Conservation (phyloP, 2,329 filamentous ascomycete genomes). For the Nemania sp. region DNA sequence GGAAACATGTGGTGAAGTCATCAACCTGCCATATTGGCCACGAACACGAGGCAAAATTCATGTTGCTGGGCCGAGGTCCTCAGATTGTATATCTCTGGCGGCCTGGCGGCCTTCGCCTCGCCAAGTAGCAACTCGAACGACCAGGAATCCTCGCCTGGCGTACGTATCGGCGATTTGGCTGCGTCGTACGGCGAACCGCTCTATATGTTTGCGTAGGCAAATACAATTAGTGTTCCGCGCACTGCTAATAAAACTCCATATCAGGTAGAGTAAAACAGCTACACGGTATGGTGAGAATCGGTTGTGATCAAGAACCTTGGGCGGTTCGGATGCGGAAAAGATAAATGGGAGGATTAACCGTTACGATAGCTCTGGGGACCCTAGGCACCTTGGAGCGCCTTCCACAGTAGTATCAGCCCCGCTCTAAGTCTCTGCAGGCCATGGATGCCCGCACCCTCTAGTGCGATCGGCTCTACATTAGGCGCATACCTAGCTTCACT, state of each 20-base stretch:
- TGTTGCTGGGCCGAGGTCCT: conserved; percentile 30
- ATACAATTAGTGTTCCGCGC: conserved; percentile 4
- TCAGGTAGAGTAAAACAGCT: too few species aligned
- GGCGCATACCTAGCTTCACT: too few species aligned
- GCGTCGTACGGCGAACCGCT: not conserved
- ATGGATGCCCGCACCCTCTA: too few species aligned
- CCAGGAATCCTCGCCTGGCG: conserved; percentile 13
- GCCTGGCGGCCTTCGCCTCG: conserved; percentile 14
- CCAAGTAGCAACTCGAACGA: conserved; percentile 18
- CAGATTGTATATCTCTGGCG: not conserved
- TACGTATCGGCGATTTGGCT: conserved; percentile 14
- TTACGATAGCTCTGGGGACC: too few species aligned
- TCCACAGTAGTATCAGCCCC: conserved; percentile 1
- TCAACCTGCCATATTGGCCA: conserved; percentile 66
- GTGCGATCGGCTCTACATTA: too few species aligned
- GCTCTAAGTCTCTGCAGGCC: conserved; percentile 19
- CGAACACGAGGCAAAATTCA: conserved; percentile 56
- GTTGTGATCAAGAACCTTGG: too few species aligned
- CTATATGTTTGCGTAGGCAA: too few species aligned
- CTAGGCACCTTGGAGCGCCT: too few species aligned
- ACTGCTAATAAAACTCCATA: too few species aligned
- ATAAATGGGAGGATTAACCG: too few species aligned
- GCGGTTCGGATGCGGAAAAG: too few species aligned
- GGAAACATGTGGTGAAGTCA: conserved; percentile 66
- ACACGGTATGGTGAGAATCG: too few species aligned